Conservation (phyloP, 2,329 filamentous ascomycete genomes). For the Xylaria sp. region DNA sequence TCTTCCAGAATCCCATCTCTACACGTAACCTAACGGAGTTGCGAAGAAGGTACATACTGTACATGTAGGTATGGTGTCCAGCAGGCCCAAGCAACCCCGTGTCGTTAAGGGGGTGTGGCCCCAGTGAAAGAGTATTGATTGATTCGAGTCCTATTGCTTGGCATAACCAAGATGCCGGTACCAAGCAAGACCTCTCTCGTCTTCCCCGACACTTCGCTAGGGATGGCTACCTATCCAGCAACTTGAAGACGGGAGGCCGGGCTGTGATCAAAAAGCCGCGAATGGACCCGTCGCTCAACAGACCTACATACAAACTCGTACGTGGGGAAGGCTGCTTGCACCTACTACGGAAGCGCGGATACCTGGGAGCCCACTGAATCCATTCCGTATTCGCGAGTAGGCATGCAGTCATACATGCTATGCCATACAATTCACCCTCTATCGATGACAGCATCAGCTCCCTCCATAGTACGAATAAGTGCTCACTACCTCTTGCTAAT, state of each 20-base stretch:
- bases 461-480: neutral
- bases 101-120: constrained; percentile 12
- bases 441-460: neutral
- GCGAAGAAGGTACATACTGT: constrained; percentile 8
- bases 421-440: too few species aligned
- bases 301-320: neutral
- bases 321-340: neutral
- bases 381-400: neutral
- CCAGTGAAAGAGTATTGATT: constrained; percentile 9
- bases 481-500: neutral
- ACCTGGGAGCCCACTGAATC: neutral
- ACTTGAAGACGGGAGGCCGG: too few species aligned
- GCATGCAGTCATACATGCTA: neutral
- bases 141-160: constrained; percentile 22
- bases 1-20: constrained; percentile 15
- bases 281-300: too few species aligned
- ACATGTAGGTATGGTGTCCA: neutral
- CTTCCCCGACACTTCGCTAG: neutral
- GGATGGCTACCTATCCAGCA: too few species aligned
- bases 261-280: too few species aligned
- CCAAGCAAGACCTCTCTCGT: constrained; percentile 22
- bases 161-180: constrained; percentile 28
- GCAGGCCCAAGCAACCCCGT: neutral
- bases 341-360: neutral
- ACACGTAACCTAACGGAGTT: constrained; percentile 9